phyloP scores from a whole-genome alignment of 2,329 filamentous ascomycete genomes.

The Penicillium sp. region DNA sequence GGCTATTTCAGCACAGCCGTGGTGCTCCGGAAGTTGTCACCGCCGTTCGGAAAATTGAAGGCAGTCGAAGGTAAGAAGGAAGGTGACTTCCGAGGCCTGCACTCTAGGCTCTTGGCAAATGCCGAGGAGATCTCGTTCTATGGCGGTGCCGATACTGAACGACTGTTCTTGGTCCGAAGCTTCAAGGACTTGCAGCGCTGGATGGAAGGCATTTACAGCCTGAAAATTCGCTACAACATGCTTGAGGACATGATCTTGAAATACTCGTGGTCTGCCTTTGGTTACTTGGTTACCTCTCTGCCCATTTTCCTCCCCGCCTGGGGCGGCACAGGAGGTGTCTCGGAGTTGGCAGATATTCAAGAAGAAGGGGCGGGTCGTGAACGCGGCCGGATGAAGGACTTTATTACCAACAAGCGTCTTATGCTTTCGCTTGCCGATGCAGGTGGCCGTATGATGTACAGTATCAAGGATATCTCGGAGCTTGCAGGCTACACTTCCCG shows the following conservation, averaged over 20 bases:
- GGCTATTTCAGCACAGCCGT: constrained; percentile 96
- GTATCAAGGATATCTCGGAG: constrained; percentile 95
- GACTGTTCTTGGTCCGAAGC: constrained; percentile 83
- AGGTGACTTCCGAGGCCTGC: constrained; percentile 88
- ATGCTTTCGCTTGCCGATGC: constrained; percentile 97
- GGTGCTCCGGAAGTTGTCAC: constrained; percentile 80
- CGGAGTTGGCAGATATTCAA: constrained; percentile 57
- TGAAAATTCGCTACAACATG: constrained; percentile 98
- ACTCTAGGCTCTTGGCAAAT: constrained; percentile 90
- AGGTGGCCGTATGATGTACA: constrained; percentile 98
- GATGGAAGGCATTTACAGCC: constrained; percentile 98
- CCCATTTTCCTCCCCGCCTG: constrained; percentile 93
- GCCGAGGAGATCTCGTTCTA: constrained; percentile 98
- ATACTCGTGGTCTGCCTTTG: constrained; percentile 97
- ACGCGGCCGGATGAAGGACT: constrained; percentile 90
- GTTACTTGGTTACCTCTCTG: constrained; percentile 87
- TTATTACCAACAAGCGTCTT: constrained; percentile 97
- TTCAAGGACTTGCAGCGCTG: constrained; percentile 90
- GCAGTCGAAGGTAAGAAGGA: constrained; percentile 93
- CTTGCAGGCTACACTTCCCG: constrained; percentile 93
- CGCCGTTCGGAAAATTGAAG: constrained; percentile 94
- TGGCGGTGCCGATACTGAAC: constrained; percentile 91
- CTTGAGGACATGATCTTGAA: constrained; percentile 97
- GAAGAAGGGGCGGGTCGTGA: constrained; percentile 54
- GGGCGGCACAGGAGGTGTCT: constrained; percentile 75